Conservation (phyloP, 208 protist genomes). For the Leishmania tropica region DNA sequence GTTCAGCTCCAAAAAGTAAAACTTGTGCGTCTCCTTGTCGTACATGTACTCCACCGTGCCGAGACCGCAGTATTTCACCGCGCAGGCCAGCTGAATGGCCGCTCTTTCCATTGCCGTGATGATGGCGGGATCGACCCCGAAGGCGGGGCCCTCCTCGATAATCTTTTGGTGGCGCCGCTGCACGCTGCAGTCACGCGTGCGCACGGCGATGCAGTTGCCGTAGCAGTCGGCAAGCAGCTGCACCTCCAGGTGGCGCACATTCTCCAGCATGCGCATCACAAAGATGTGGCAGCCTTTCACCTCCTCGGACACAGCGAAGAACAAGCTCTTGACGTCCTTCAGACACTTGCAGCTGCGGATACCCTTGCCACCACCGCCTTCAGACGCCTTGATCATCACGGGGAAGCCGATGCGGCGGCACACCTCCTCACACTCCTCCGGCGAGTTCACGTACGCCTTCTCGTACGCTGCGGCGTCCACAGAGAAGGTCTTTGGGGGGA, state of each 20-base stretch:
- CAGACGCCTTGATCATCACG: slow-evolving; percentile 99
- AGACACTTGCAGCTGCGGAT: slow-evolving; percentile 91
- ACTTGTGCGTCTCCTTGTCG: slow-evolving; percentile 83
- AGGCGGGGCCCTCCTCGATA: slow-evolving; percentile 97
- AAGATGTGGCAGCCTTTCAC: slow-evolving; percentile 98
- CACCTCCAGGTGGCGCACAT: slow-evolving; percentile 96
- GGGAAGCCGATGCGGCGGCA: slow-evolving; percentile 95
- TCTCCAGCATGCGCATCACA: slow-evolving; percentile 95
- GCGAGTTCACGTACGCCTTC: slow-evolving; percentile 90
- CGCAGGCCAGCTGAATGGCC: slow-evolving; percentile 93
- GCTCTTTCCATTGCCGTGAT: slow-evolving; percentile 93
- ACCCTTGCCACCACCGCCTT: slow-evolving; percentile 98
- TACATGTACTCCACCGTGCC: slow-evolving; percentile 99
- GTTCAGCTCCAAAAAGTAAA: slow-evolving; percentile 98
- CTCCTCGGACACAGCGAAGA: slow-evolving; percentile 92
- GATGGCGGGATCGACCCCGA: slow-evolving; percentile 76
- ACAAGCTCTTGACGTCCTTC: slow-evolving; percentile 86
- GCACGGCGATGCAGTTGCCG: slow-evolving; percentile 93
- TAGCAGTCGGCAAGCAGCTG: slow-evolving; percentile 96
- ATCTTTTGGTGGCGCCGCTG: slow-evolving; percentile 98
- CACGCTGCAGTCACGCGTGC: slow-evolving; percentile 98
- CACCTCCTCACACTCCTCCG: slow-evolving; percentile 89
- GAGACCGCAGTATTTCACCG: slow-evolving; percentile 93
- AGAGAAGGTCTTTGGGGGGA: slow-evolving; percentile 53
- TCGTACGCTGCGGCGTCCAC: slow-evolving; percentile 88